Conservation (phyloP, 139 green algal genomes). For the Tetradesmus obliquus region DNA sequence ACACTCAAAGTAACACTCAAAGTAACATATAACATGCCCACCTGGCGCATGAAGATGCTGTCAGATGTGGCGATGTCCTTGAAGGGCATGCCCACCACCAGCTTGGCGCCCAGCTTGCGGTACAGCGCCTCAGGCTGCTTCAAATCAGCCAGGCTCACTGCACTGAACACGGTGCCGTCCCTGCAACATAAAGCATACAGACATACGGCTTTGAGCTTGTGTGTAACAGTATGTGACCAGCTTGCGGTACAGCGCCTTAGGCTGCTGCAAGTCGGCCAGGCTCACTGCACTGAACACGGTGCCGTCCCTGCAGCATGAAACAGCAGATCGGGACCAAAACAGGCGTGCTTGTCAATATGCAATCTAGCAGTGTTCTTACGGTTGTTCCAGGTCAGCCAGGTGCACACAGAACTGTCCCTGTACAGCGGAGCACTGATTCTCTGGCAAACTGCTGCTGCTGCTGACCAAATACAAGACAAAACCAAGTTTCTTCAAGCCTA, state of each 20-base stretch:
- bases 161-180: conserved; percentile 69
- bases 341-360: no score
- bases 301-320: conserved; percentile 55
- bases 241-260: conserved; percentile 81
- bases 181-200: not conserved
- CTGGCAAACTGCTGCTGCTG: no score
- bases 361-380: no score
- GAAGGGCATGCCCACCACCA: conserved; percentile 99
- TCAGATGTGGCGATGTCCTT: conserved; percentile 98
- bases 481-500: no score
- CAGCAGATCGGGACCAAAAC: not conserved
- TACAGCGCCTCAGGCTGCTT: conserved; percentile 71
- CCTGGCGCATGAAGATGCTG: conserved; percentile 84
- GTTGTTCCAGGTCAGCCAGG: no score
- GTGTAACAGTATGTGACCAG: conserved; percentile 65
- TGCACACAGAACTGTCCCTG: no score
- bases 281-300: conserved; percentile 70
- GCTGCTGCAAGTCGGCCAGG: conserved; percentile 62
- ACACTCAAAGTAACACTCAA: no score
- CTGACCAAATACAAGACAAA: no score
- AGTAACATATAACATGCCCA: not conserved
- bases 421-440: no score
- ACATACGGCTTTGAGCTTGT: no score
- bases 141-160: conserved; percentile 70
- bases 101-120: conserved; percentile 91